phyloP scores from a whole-genome alignment of 2,329 filamentous ascomycete species.

The Fusarium cicatricum region DNA sequence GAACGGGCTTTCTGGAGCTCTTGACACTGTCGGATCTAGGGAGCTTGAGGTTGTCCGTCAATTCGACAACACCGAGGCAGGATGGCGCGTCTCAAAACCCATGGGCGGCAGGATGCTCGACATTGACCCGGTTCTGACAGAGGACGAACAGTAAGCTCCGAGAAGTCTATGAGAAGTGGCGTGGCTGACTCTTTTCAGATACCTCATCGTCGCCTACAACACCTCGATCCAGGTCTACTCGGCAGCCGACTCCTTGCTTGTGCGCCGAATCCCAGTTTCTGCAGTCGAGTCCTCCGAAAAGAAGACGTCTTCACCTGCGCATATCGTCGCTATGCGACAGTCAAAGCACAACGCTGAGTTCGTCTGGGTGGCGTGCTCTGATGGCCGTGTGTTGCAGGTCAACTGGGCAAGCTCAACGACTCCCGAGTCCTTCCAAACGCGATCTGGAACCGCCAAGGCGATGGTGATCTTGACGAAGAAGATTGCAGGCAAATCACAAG shows the following conservation, averaged over 20 bases:
- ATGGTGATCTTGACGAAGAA: slow-evolving; percentile 54
- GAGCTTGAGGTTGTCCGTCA: slow-evolving; percentile 40
- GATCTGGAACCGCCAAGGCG: slow-evolving; percentile 55
- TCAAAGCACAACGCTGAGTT: slow-evolving; percentile 53
- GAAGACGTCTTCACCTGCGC: slow-evolving; percentile 38
- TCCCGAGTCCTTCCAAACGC: slow-evolving; percentile 52
- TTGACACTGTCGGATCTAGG: slow-evolving; percentile 27
- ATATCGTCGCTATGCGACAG: slow-evolving; percentile 54
- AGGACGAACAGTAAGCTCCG: slow-evolving; percentile 65
- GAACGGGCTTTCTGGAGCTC: slow-evolving; percentile 26
- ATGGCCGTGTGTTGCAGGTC: slow-evolving; percentile 64
- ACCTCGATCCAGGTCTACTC: slow-evolving; percentile 84
- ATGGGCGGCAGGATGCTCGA: slow-evolving; percentile 72
- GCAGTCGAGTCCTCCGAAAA: slow-evolving; percentile 40
- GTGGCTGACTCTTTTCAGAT: slow-evolving; percentile 54
- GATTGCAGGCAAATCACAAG: slow-evolving; percentile 47
- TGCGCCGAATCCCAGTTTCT: slow-evolving; percentile 71
- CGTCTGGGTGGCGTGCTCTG: slow-evolving; percentile 68
- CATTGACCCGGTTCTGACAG: slow-evolving; percentile 69
- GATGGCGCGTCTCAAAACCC: slow-evolving; percentile 69
- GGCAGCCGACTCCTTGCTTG: slow-evolving; percentile 79
- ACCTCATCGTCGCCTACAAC: slow-evolving; percentile 78
- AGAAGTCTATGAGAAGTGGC: background rate
- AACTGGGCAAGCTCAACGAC: slow-evolving; percentile 62
- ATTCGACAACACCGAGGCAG: slow-evolving; percentile 45